Evolutionary conservation across 768 basidiomycete species (phyloP).

Genomic region (Lactarius indigo): DNA sequence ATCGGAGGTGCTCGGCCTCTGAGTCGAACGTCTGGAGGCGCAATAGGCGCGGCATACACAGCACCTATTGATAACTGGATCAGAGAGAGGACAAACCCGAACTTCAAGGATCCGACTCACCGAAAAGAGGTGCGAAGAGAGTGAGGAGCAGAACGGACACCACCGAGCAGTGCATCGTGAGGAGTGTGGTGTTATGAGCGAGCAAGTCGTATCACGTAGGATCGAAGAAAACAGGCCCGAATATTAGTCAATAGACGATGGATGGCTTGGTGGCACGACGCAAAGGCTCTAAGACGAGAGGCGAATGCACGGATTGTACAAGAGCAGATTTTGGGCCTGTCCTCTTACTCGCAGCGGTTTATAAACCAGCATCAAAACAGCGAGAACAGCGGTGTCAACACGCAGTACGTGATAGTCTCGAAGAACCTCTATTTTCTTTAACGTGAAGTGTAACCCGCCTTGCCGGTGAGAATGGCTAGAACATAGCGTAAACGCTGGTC

Average conservation of each 20-base stretch:
- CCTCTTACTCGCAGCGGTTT: background rate
- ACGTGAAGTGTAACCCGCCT: too few relatives aligned
- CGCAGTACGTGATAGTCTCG: too few relatives aligned
- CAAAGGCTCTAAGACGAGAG: too few relatives aligned
- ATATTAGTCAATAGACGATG: background rate
- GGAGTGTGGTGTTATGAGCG: background rate
- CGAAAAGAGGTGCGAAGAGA: background rate
- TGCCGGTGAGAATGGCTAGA: too few relatives aligned
- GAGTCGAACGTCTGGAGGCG: background rate
- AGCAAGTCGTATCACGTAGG: too few relatives aligned
- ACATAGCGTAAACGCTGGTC: too few relatives aligned
- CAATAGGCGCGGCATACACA: conserved; percentile 1
- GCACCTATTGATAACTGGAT: background rate
- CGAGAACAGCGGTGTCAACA: background rate
- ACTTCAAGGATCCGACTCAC: background rate
- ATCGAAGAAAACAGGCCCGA: background rate
- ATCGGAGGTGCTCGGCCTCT: background rate
- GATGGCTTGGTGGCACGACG: background rate
- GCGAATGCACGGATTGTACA: background rate
- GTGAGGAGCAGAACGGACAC: background rate
- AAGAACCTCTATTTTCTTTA: too few relatives aligned
- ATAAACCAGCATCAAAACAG: background rate
- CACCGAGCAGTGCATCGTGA: background rate
- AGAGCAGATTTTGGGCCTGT: background rate
- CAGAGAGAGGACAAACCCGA: background rate